Base-by-base conservation (phyloP, 257 asterid species). In the Craterostigma plantagineum region DNA sequence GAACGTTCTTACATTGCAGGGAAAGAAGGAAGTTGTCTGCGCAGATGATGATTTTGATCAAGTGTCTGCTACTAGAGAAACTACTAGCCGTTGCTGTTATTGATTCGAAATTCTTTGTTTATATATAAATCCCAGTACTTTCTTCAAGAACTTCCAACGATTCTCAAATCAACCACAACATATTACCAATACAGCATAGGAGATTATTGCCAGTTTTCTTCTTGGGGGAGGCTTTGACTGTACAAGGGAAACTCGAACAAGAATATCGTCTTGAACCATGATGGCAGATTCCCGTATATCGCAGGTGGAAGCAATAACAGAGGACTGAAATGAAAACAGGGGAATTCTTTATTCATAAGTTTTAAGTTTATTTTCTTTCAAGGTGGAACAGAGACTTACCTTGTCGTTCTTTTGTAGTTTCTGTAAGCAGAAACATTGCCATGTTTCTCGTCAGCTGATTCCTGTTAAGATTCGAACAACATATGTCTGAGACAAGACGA, bases 211-310 rank as follows among this genome's bases (percentile, higher is more conserved):
- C 92, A 82, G 81, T 53, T 69, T 58, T 69, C 84, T 53, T 35
- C 78, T 53, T 35, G 80, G 35, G 94, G 78, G 41, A 90, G 79
- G 60, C 54, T 58, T 45, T 75, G 92, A 62, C 67, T 90, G 55
- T 90, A 90, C 34, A 83, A 50, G 50, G 99, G 99, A 51, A 79
- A 71, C 75, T 90, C 95, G 11, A 90, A 77, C 34, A 90, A 70
- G 59, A 83, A 68, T 3, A 66, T 48, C 35, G 73, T 33, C 59
- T 79, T 79, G 57, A 83, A 53, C 94, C 94, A 90, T 11, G 55
- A 51, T 4, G 99, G 95, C 55, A 77, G 55, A 18, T 51, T 59
- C 27, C 78, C 95, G 11, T 79, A 83, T 12, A 90, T 17, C n/a
- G 59, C 68, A 45, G 95, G 87, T n/a, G 99, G 95, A 12, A 90